These are phyloP conservation scores for Huntiella decipiens DNA, from an alignment of 2,329 filamentous ascomycete species.

Conservation along the genomic window DNA sequence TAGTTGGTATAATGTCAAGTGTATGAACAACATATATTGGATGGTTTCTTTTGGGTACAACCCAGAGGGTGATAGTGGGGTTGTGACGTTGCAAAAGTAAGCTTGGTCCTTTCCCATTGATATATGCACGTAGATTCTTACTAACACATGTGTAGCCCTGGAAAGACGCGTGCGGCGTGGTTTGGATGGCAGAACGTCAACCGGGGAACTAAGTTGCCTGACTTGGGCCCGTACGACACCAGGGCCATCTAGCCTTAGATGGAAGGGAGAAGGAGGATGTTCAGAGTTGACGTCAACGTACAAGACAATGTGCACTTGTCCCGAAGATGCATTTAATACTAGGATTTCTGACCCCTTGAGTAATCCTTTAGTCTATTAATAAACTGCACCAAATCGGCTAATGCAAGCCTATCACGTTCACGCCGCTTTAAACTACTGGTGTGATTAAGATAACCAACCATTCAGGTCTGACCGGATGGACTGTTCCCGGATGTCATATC, in stretches of 20 bases:
- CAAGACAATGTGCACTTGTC: background rate
- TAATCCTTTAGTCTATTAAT: background rate
- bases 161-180: slow-evolving; percentile 13
- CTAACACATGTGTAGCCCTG: slow-evolving; percentile 3
- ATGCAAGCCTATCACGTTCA: background rate
- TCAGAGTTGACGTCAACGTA: background rate
- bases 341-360: background rate
- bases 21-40: slow-evolving; percentile 15
- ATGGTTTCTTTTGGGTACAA: slow-evolving; percentile 19
- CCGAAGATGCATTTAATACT: background rate
- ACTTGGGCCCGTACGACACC: slow-evolving; percentile 13
- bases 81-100: slow-evolving; percentile 18
- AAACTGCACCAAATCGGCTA: background rate
- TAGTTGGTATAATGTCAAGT: slow-evolving; percentile 15
- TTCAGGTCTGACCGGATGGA: no score
- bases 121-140: background rate
- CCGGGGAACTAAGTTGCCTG: slow-evolving; percentile 9
- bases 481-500: no score
- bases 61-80: slow-evolving; percentile 15
- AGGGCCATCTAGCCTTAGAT: slow-evolving; percentile 1
- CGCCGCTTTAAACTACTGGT: no score
- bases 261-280: background rate
- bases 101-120: slow-evolving; percentile 8
- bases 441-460: no score
- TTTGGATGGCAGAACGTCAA: slow-evolving; percentile 17